Evolutionary conservation across 169 alveolate genomes (phyloP), one percentile per base, ranked within the genome.

Genomic region (Plasmodium blacklocki): DNA sequence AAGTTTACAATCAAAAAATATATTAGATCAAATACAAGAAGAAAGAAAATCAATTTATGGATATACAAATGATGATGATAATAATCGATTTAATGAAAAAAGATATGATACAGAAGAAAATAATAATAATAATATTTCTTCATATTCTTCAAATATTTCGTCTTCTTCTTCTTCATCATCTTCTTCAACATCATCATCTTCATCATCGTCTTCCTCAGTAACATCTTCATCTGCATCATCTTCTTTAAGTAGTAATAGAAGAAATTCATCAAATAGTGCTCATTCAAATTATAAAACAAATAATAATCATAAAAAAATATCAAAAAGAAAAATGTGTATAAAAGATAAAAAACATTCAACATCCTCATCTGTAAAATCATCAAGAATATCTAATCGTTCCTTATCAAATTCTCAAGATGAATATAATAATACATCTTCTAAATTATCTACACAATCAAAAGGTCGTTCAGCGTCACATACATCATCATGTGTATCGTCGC

Each of bases 21-120:
- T 70, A 14, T 80, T 80, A 26, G 90, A 80, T 54, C 83, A 80
- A 52, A 80, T 80, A 67, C 58, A 80, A 62, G 78, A 80, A 67
- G 90, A 80, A 59, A 66, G 73, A 56, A 67, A 56, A 50, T 56
- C 56, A 29, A 59, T 80, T 18, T 50, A 67, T 39, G 32, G 43
- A 80, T 80, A 80, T 80, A 49, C 49, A 68, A 56, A 60, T 26
- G 56, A 73, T 73, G 39, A 47, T 14, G 19, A 80, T 80, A 26
- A 54, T 60, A 47, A 54, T 71, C 3, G 6, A n/a, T 67, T 52
- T 67, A 49, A 67, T 80, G 63, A 54, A 54, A 32, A 54, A 23
- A 23, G 54, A 7, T 29, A 29, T 29, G 43, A 29, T 29, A 29
- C 6, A 2, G 43, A 29, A 29, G 43, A 29, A 29, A 56, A 60